These are phyloP conservation scores for Aspergillus pseudoterreus DNA, from an alignment of 2,329 filamentous ascomycete species.

Conservation along the genomic window DNA sequence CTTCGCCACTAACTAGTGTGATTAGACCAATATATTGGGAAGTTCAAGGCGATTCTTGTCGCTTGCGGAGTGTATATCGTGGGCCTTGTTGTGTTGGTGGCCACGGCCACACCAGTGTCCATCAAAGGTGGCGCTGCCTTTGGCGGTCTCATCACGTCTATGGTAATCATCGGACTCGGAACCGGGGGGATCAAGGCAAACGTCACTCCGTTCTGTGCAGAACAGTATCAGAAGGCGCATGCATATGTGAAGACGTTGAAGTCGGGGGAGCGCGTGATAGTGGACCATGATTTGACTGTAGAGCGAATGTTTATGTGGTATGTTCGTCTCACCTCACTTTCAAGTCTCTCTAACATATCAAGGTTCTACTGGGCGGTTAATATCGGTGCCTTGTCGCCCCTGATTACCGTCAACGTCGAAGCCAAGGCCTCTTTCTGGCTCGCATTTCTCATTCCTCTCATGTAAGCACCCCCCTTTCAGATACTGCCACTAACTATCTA, in stretches of 20 bases:
- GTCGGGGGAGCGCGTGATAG: conserved; percentile 49
- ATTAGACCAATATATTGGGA: conserved; percentile 49
- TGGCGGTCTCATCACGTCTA: conserved; percentile 45
- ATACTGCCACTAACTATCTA: background rate
- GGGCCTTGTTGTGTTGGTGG: conserved; percentile 46
- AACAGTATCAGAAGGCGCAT: conserved; percentile 47
- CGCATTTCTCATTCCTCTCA: conserved; percentile 55
- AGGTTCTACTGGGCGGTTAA: conserved; percentile 62
- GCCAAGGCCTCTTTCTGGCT: conserved; percentile 58
- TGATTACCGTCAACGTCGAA: conserved; percentile 53
- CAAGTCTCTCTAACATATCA: background rate
- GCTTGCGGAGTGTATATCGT: conserved; percentile 47
- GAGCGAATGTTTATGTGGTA: conserved; percentile 62
- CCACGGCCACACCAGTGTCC: conserved; percentile 46
- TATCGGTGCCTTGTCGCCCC: conserved; percentile 58
- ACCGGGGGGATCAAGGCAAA: conserved; percentile 61
- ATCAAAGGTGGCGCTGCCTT: conserved; percentile 41
- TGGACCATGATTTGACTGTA: conserved; percentile 57
- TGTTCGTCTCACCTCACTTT: conserved; percentile 38
- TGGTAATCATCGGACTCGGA: conserved; percentile 31
- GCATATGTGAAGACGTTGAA: conserved; percentile 25
- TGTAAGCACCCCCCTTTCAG: conserved; percentile 15
- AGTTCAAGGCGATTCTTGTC: conserved; percentile 47
- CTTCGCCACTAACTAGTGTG: background rate
- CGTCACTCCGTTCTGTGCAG: conserved; percentile 50